Base-by-base conservation (phyloP, 169 alveolate genomes). In the Theileria luwenshuni region DNA sequence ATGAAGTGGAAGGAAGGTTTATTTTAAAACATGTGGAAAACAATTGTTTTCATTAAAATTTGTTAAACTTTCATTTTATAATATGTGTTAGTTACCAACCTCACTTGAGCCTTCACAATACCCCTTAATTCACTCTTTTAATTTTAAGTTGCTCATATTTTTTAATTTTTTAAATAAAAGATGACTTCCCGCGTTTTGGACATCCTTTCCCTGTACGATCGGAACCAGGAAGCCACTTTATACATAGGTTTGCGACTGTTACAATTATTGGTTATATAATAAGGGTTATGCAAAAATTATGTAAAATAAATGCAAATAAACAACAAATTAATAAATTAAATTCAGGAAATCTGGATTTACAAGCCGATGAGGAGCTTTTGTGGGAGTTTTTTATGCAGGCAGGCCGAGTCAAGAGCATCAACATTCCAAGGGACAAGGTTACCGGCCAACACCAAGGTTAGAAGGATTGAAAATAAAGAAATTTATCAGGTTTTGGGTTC, bases 371-470 rank as follows among this genome's bases (percentile, higher is more conserved):
- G 83, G 99, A 97, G 70, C 91, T 96, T 5, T 84, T 98, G 23
- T 97, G 99, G 97, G 99, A 98, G 83, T 91, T 98, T 47, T 98
- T 97, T 80, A 90, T 96, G 58, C 98, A 98, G 85, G 94, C 97
- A 61, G 99, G 99, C 0, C 96, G 98, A 35, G 98, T 98, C 30
- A 95, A 95, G 47, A 95, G 95, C 68, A 99, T 98, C 30, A 98
- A 96, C 90, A 94, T 97, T 28, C 99, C 99, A 8, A 90, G 98
- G 83, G 99, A 98, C 72, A 96, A 96, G 64, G 84, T 89, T 32
- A 89, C 90, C 52, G 92, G 92, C 12, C 86, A 74, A 28, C 93
- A 89, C 35, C 84, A 85, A 62, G 93, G 93, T 84, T 33, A 51
- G 45, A 10, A 38, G 27, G 13, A 25, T 54, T 54, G n/a, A 21